These are phyloP conservation scores for Tylopilus felleus DNA, from an alignment of 768 basidiomycete genomes.

Conservation along the genomic window DNA sequence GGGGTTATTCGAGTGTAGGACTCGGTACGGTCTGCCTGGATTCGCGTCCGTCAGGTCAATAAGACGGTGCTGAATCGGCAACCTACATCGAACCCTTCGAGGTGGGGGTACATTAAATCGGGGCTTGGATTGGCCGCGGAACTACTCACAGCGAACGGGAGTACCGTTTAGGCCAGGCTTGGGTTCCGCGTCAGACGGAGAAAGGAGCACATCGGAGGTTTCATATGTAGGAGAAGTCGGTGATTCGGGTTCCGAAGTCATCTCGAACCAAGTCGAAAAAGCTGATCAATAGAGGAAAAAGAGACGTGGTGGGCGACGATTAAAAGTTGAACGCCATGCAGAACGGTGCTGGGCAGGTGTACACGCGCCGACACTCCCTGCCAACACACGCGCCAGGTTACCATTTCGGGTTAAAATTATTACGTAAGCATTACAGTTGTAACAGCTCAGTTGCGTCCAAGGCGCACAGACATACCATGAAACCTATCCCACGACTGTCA, in stretches of 20 bases:
- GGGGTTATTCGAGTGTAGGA: slow-evolving; percentile 79
- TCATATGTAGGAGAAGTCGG: slow-evolving; percentile 49
- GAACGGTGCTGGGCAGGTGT: neutral
- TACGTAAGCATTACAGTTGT: slow-evolving; percentile 8
- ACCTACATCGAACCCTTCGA: slow-evolving; percentile 86
- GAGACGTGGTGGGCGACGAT: neutral
- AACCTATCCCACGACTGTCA: slow-evolving; percentile 5
- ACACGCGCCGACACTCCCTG: slow-evolving; percentile 1
- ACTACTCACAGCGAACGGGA: slow-evolving; percentile 75
- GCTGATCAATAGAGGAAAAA: neutral
- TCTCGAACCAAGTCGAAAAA: slow-evolving; percentile 2
- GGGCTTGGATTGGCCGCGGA: neutral
- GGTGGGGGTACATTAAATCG: slow-evolving; percentile 13
- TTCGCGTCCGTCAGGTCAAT: slow-evolving; percentile 17
- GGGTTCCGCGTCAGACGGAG: slow-evolving; percentile 56
- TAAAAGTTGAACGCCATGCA: slow-evolving; percentile 1
- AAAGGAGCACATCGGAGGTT: slow-evolving; percentile 56
- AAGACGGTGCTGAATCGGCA: neutral
- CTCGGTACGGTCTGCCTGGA: slow-evolving; percentile 78
- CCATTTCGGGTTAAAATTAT: neutral
- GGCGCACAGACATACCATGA: neutral
- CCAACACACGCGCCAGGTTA: slow-evolving; percentile 7
- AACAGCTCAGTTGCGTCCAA: slow-evolving; percentile 11
- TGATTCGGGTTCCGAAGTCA: slow-evolving; percentile 24
- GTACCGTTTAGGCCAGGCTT: slow-evolving; percentile 68